Percentiles rank a stretch among this genome's conserved stretches.
Evolutionary conservation across 2,329 filamentous ascomycete species (phyloP).

Genomic region (Coniochaeta sp.): DNA sequence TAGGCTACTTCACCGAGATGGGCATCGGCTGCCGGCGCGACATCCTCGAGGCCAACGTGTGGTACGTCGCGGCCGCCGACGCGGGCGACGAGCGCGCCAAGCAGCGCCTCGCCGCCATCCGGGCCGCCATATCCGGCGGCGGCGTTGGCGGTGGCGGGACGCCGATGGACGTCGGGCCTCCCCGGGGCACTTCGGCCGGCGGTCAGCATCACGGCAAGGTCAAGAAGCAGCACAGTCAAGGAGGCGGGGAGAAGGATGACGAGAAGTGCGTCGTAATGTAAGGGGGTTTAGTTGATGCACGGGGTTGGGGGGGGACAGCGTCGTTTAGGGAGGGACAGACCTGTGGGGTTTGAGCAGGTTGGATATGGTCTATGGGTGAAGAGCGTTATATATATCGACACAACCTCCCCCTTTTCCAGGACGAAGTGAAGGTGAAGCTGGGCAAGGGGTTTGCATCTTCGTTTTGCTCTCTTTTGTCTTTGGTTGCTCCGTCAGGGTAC

Average conservation of each 20-base stretch:
- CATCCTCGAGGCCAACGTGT: slow-evolving; percentile 93
- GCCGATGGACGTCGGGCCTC: slow-evolving; percentile 49
- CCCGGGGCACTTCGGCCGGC: too few relatives aligned
- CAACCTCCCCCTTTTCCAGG: too few relatives aligned
- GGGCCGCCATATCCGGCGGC: slow-evolving; percentile 66
- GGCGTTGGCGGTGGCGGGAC: slow-evolving; percentile 47
- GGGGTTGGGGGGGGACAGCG: too few relatives aligned
- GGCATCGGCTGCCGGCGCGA: slow-evolving; percentile 93
- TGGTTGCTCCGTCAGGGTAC: too few relatives aligned
- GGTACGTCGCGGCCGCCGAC: slow-evolving; percentile 97
- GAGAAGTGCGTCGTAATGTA: slow-evolving; percentile 55
- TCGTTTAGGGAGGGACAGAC: too few relatives aligned
- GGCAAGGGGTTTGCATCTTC: too few relatives aligned
- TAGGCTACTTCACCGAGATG: slow-evolving; percentile 98
- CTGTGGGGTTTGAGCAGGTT: too few relatives aligned
- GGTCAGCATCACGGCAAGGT: too few relatives aligned
- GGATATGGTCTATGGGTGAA: too few relatives aligned
- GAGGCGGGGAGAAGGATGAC: slow-evolving; percentile 37
- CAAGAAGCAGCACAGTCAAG: slow-evolving; percentile 37
- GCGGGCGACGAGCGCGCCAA: slow-evolving; percentile 85
- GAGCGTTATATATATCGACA: too few relatives aligned
- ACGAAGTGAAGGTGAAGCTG: too few relatives aligned
- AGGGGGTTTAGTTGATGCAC: slow-evolving; percentile 11
- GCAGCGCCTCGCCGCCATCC: slow-evolving; percentile 78
- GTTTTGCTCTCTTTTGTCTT: too few relatives aligned